Evolutionary conservation across 2,329 filamentous ascomycete genomes (phyloP).

Genomic region (Colletotrichum plurivorum): DNA sequence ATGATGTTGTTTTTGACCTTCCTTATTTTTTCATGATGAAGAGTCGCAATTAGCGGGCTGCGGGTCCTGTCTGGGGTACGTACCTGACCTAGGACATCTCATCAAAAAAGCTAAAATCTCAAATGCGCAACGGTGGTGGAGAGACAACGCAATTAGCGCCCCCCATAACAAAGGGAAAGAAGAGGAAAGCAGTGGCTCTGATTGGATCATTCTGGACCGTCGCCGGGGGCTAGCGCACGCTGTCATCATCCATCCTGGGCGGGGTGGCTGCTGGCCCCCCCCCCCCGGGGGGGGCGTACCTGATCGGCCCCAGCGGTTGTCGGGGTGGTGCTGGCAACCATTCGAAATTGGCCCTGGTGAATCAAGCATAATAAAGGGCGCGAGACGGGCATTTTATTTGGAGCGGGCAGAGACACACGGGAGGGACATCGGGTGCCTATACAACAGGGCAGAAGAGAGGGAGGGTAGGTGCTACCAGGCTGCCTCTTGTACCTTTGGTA

Average conservation of each 20-base stretch:
- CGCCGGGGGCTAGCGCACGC: slow-evolving; percentile 1
- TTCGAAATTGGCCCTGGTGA: slow-evolving; percentile 27
- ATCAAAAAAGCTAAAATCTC: slow-evolving; percentile 34
- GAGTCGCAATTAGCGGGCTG: too few species aligned
- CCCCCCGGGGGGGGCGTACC: slow-evolving; percentile 24
- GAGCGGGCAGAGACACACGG: slow-evolving; percentile 11
- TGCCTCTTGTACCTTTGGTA: too few species aligned
- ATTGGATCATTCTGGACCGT: slow-evolving; percentile 28
- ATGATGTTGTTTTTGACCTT: too few species aligned
- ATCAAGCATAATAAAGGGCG: slow-evolving; percentile 32
- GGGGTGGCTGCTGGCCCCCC: slow-evolving; percentile 10
- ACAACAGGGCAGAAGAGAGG: not conserved
- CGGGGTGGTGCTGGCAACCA: slow-evolving; percentile 30
- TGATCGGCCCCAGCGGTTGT: slow-evolving; percentile 34
- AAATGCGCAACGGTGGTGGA: slow-evolving; percentile 22
- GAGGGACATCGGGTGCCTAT: not conserved
- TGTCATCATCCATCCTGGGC: slow-evolving; percentile 1
- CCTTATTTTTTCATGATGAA: too few species aligned
- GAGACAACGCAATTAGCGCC: not conserved
- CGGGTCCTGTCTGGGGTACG: not conserved
- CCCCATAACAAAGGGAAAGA: not conserved
- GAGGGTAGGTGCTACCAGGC: too few species aligned
- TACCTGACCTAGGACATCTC: not conserved
- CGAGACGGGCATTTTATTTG: slow-evolving; percentile 19
- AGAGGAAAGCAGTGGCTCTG: not conserved